phyloP scores from a whole-genome alignment of 108 stramenopile species.

The Seminavis robusta region DNA sequence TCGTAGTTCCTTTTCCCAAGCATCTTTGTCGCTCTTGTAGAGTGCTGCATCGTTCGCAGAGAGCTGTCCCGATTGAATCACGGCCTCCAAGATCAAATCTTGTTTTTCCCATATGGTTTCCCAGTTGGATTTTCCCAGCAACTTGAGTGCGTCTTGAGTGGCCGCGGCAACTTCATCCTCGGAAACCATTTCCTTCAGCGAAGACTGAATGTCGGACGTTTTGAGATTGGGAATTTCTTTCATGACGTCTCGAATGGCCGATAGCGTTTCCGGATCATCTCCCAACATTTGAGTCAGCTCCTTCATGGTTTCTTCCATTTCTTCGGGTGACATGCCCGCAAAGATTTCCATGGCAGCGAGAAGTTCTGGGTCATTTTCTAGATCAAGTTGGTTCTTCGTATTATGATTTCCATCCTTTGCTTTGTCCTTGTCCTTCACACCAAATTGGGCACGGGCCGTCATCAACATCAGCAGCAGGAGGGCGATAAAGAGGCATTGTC shows the following conservation, averaged over 20 bases:
- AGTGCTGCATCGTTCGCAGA: constrained; percentile 8
- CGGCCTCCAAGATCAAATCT: constrained; percentile 21
- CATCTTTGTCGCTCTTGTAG: constrained; percentile 11
- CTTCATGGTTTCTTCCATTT: constrained; percentile 22
- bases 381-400: too few relatives aligned
- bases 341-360: constrained; percentile 26
- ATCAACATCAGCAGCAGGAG: too few relatives aligned
- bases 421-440: too few relatives aligned
- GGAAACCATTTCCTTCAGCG: constrained; percentile 16
- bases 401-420: too few relatives aligned
- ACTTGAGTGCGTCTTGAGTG: constrained; percentile 6
- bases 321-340: constrained; percentile 28
- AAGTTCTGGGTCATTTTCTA: constrained; percentile 32
- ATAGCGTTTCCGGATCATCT: constrained; percentile 19
- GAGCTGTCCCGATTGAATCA: constrained; percentile 12
- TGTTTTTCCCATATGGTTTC: constrained; percentile 16
- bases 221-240: constrained; percentile 10
- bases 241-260: constrained; percentile 13
- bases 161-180: constrained; percentile 19
- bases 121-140: constrained; percentile 2
- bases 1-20: constrained; percentile 20
- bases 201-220: background rate
- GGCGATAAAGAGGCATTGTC: too few relatives aligned
- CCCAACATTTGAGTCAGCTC: constrained; percentile 15
- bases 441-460: too few relatives aligned